phyloP scores from a whole-genome alignment of 2,329 filamentous ascomycete genomes.

The Hypoxylon sp. region DNA sequence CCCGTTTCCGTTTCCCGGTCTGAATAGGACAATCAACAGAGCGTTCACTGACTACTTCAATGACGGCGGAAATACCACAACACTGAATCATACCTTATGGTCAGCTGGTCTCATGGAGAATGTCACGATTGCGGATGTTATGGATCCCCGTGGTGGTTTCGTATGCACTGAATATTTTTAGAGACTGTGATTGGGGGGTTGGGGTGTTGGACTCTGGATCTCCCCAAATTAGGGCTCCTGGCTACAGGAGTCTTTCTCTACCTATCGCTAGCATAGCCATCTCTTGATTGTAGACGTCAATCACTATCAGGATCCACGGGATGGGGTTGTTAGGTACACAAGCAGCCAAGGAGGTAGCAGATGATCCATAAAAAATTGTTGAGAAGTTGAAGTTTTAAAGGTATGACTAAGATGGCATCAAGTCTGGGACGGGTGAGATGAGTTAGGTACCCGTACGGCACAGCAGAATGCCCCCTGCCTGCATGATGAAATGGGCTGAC shows the following conservation, averaged over 20 bases:
- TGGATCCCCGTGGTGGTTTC: slow-evolving; percentile 45
- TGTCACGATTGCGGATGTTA: slow-evolving; percentile 50
- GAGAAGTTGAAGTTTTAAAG: not conserved
- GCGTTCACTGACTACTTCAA: slow-evolving; percentile 48
- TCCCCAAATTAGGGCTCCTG: not conserved
- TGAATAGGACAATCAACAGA: slow-evolving; percentile 31
- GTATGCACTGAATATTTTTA: slow-evolving; percentile 47
- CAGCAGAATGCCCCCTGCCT: not conserved
- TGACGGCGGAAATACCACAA: slow-evolving; percentile 48
- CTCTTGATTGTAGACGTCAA: no score
- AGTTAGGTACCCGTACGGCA: not conserved
- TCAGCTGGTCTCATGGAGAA: slow-evolving; percentile 48
- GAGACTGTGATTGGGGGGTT: not conserved
- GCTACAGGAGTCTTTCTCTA: no score
- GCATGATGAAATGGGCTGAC: not conserved
- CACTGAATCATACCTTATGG: slow-evolving; percentile 52
- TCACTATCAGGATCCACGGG: not conserved
- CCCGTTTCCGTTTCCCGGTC: slow-evolving; percentile 26
- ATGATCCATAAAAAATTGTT: not conserved
- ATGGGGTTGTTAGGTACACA: not conserved
- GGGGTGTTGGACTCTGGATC: not conserved
- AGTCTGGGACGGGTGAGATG: no score
- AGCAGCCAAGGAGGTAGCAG: not conserved
- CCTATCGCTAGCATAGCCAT: no score
- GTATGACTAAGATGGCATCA: no score